Evolutionary conservation across 2,329 filamentous ascomycete species (phyloP).

Genomic region (Xylariomycetidae sp.): DNA sequence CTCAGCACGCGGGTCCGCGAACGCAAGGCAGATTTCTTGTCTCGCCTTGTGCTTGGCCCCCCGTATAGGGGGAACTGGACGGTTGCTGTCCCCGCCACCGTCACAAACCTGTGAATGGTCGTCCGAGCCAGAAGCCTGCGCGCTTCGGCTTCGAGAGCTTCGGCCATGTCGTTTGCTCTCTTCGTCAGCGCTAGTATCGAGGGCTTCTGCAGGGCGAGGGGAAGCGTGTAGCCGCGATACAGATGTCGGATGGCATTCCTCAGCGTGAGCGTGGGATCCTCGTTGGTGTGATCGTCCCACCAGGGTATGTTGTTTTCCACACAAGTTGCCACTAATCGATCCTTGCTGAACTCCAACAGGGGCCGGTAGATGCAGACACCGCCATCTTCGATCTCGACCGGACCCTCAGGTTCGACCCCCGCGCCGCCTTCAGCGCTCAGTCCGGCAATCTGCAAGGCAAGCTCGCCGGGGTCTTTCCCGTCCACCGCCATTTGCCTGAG

Average conservation of each 20-base stretch:
- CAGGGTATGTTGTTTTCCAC: conserved; percentile 60
- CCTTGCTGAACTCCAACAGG: conserved; percentile 64
- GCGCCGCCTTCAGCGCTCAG: conserved; percentile 4
- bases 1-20: conserved; percentile 27
- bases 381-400: conserved; percentile 49
- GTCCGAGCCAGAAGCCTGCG: conserved; percentile 45
- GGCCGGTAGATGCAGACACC: conserved; percentile 65
- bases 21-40: conserved; percentile 11
- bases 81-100: conserved; percentile 41
- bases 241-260: conserved; percentile 77
- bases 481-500: conserved; percentile 4
- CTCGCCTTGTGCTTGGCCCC: conserved; percentile 12
- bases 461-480: conserved; percentile 10
- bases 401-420: conserved; percentile 8
- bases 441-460: conserved; percentile 13
- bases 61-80: conserved; percentile 37
- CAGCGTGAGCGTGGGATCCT: conserved; percentile 66
- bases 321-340: conserved; percentile 69
- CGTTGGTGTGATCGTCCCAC: conserved; percentile 83
- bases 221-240: conserved; percentile 52
- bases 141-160: conserved; percentile 44
- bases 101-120: conserved; percentile 40
- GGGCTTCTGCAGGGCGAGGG: conserved; percentile 60
- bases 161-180: conserved; percentile 39
- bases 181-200: conserved; percentile 57